These are phyloP conservation scores for Phaseolus lunatus DNA, from an alignment of 306 rosid species.

Conservation along the genomic window DNA sequence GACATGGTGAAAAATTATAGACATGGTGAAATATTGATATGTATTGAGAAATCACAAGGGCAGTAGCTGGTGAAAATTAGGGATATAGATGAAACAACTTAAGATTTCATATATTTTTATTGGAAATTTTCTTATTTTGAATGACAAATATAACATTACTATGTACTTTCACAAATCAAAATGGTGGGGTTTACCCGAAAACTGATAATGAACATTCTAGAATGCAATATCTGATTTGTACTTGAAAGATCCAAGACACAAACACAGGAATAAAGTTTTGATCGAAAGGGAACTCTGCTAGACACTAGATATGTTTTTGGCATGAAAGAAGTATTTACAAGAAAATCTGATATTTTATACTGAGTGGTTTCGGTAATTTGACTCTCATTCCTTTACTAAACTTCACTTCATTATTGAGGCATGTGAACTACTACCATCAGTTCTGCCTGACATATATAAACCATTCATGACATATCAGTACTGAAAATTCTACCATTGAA, in stretches of 20 bases:
- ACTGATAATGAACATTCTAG: background rate
- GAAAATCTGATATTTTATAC: conserved; percentile 28
- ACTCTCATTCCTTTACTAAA: conserved; percentile 5
- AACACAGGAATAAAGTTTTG: background rate
- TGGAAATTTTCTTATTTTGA: too few relatives aligned
- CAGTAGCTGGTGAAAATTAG: too few relatives aligned
- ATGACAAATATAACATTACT: background rate
- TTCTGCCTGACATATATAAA: conserved; percentile 2
- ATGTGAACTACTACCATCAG: conserved; percentile 37
- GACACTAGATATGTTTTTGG: background rate
- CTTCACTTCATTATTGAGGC: background rate
- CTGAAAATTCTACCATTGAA: conserved; percentile 33
- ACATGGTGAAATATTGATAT: too few relatives aligned
- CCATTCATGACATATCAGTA: background rate
- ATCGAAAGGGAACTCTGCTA: background rate
- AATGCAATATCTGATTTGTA: conserved; percentile 14
- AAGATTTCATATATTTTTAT: too few relatives aligned
- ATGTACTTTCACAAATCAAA: background rate
- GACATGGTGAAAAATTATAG: background rate
- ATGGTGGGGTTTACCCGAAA: background rate
- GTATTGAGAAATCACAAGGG: too few relatives aligned
- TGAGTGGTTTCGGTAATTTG: conserved; percentile 5
- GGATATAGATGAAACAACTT: too few relatives aligned
- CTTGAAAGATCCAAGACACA: conserved; percentile 14
- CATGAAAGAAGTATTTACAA: conserved; percentile 9